These are phyloP conservation scores for Aspergillus sp. DNA, from an alignment of 2,329 filamentous ascomycete genomes.

Conservation along the genomic window DNA sequence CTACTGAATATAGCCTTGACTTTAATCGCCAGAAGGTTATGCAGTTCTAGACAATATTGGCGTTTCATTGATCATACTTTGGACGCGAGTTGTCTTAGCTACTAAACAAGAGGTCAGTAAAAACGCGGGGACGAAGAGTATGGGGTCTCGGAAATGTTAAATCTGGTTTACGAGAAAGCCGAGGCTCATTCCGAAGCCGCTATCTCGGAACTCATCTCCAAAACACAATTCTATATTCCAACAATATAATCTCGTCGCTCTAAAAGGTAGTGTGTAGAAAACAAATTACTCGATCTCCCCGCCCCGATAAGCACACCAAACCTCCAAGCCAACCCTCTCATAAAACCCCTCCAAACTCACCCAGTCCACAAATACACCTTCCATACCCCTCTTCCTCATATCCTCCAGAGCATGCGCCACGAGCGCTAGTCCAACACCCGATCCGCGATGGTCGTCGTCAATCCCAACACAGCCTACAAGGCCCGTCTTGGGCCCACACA, in stretches of 20 bases:
- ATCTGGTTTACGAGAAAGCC: background rate
- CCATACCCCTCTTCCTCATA: conserved; percentile 42
- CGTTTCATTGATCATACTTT: too few species aligned
- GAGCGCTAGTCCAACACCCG: conserved; percentile 44
- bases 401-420: conserved; percentile 45
- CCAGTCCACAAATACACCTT: conserved; percentile 48
- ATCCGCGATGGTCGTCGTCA: conserved; percentile 36
- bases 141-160: background rate
- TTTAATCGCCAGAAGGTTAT: too few species aligned
- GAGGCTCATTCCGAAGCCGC: too few species aligned
- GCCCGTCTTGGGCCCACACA: conserved; percentile 43
- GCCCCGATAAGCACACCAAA: conserved; percentile 41
- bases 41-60: too few species aligned
- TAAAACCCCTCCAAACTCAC: conserved; percentile 46
- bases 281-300: conserved; percentile 21
- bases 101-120: background rate
- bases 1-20: background rate
- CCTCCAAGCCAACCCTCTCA: conserved; percentile 44
- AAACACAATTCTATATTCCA: background rate
- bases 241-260: background rate
- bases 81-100: background rate
- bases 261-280: background rate
- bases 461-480: conserved; percentile 49
- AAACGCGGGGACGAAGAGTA: background rate
- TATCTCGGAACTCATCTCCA: background rate